These are phyloP conservation scores for Axilococcus clingmanii DNA, from an alignment of 139 green algal species.

Conservation along the genomic window DNA sequence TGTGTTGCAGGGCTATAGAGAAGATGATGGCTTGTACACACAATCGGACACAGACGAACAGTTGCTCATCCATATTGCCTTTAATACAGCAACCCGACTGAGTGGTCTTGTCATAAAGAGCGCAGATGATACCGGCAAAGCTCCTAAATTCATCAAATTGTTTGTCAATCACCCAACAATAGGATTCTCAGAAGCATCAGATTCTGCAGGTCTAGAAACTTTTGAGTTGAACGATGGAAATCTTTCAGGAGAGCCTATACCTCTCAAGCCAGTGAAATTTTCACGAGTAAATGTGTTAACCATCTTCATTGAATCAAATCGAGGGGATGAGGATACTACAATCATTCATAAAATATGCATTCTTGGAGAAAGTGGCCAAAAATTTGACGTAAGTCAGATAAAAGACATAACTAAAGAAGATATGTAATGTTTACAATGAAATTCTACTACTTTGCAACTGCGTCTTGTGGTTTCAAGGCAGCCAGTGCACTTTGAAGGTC, in stretches of 20 bases:
- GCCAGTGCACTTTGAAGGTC: no score
- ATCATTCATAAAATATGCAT: slow-evolving; percentile 53
- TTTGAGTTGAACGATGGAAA: slow-evolving; percentile 49
- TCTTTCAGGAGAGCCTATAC: slow-evolving; percentile 33
- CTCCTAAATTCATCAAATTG: slow-evolving; percentile 44
- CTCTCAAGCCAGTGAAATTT: slow-evolving; percentile 69
- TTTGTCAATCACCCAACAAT: slow-evolving; percentile 51
- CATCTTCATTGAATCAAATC: slow-evolving; percentile 63
- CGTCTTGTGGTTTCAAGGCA: no score
- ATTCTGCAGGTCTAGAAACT: slow-evolving; percentile 41
- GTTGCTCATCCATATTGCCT: slow-evolving; percentile 77
- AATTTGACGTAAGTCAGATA: slow-evolving; percentile 61
- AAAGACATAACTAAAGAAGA: slow-evolving; percentile 59
- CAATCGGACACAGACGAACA: slow-evolving; percentile 81
- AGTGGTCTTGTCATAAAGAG: slow-evolving; percentile 59
- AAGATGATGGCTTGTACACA: slow-evolving; percentile 58
- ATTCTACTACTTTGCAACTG: no score
- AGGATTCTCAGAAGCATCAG: slow-evolving; percentile 29
- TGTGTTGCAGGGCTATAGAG: slow-evolving; percentile 55
- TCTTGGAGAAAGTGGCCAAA: slow-evolving; percentile 40
- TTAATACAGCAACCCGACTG: slow-evolving; percentile 60
- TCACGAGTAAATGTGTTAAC: slow-evolving; percentile 50
- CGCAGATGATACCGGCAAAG: slow-evolving; percentile 9
- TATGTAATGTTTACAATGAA: not conserved
- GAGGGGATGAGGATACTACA: slow-evolving; percentile 53